These are phyloP conservation scores for Trichoderma breve DNA, from an alignment of 2,329 filamentous ascomycete genomes.

Conservation along the genomic window DNA sequence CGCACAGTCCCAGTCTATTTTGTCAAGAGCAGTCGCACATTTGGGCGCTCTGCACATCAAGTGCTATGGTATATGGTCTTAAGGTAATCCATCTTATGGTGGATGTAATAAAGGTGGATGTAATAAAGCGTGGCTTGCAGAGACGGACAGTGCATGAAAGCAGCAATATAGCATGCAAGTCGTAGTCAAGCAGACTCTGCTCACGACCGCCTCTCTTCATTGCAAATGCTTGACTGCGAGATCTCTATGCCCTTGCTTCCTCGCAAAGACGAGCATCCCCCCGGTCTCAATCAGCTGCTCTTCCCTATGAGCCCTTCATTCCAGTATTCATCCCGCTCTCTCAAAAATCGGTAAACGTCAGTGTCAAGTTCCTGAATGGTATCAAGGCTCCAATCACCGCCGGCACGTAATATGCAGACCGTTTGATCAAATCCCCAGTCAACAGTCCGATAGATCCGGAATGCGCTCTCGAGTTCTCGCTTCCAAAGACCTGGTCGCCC, in stretches of 20 bases:
- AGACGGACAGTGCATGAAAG: not conserved
- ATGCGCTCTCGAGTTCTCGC: slow-evolving; percentile 38
- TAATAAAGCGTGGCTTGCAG: not conserved
- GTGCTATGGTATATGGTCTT: not conserved
- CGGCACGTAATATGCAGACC: slow-evolving; percentile 38
- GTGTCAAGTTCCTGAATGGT: slow-evolving; percentile 37
- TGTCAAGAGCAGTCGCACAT: not conserved
- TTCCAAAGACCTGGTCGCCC: slow-evolving; percentile 39
- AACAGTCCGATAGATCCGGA: slow-evolving; percentile 42
- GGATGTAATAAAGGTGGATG: not conserved
- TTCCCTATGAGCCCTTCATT: not conserved
- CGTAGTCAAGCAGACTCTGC: not conserved
- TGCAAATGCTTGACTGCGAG: not conserved
- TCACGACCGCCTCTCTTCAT: not conserved
- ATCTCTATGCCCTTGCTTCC: not conserved
- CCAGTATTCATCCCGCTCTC: not conserved
- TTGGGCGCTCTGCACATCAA: not conserved
- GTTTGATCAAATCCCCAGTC: slow-evolving; percentile 38
- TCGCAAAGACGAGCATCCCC: not conserved
- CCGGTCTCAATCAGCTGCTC: not conserved
- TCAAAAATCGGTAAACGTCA: slow-evolving; percentile 31
- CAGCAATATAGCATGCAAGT: not conserved
- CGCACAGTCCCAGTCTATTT: not conserved
- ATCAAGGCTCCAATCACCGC: slow-evolving; percentile 42
- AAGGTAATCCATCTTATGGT: not conserved